Conservation (phyloP, 208 protist genomes). For the Wallacemonas sp. region DNA sequence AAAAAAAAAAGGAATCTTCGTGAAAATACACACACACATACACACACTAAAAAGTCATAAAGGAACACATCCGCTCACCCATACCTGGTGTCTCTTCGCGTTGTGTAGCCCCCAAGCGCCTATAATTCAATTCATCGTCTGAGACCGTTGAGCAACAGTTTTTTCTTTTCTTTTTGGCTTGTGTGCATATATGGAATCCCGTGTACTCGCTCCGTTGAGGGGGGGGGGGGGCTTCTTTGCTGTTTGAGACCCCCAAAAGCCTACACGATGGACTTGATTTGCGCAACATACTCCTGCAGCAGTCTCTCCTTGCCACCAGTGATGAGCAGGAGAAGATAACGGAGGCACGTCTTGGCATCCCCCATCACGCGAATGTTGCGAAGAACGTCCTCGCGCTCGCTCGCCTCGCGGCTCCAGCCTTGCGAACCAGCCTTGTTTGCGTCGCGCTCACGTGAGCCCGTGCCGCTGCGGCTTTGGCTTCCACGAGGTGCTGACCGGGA, state of each 20-base stretch:
- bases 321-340: constrained; percentile 65
- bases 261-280: constrained; percentile 46
- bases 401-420: neutral
- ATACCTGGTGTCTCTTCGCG: too few species aligned
- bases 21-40: neutral
- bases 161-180: neutral
- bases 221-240: too few species aligned
- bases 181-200: too few species aligned
- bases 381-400: constrained; percentile 56
- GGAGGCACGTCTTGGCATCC: constrained; percentile 80
- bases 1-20: neutral
- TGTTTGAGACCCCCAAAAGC: too few species aligned
- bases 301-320: constrained; percentile 47
- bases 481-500: constrained; percentile 15
- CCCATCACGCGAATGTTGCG: constrained; percentile 58
- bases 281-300: constrained; percentile 70
- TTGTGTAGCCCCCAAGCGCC: too few species aligned
- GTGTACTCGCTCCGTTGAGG: too few species aligned
- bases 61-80: too few species aligned
- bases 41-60: neutral
- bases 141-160: too few species aligned
- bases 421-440: constrained; percentile 1
- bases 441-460: neutral
- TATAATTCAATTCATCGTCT: too few species aligned
- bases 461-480: neutral